Evolutionary conservation across 2,329 filamentous ascomycete genomes (phyloP).

Genomic region (Fusarium metavorans): DNA sequence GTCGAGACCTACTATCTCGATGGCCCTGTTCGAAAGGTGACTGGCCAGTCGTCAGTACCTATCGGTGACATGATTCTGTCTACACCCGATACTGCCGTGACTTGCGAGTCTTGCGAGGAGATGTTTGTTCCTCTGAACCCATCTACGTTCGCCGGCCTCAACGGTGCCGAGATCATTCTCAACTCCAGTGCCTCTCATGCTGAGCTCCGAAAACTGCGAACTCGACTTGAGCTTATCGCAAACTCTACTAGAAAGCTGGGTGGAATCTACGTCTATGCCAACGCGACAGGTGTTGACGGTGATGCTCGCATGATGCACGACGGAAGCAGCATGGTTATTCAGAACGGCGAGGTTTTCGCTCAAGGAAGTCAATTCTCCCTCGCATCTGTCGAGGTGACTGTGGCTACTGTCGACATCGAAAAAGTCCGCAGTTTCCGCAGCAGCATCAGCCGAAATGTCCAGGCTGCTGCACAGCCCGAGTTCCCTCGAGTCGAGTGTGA

Average conservation of each 20-base stretch:
- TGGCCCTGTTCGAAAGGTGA: constrained; percentile 44
- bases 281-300: constrained; percentile 33
- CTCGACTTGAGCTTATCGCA: constrained; percentile 71
- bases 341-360: constrained; percentile 54
- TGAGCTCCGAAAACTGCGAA: constrained; percentile 70
- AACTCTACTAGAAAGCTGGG: constrained; percentile 73
- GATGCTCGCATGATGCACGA: constrained; percentile 49
- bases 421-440: constrained; percentile 73
- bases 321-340: constrained; percentile 69
- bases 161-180: constrained; percentile 77
- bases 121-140: constrained; percentile 11
- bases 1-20: constrained; percentile 44
- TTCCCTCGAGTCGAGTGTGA: constrained; percentile 48
- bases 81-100: background rate
- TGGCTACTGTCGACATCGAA: constrained; percentile 77
- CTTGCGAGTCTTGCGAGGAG: background rate
- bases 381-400: constrained; percentile 55
- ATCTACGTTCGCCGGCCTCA: constrained; percentile 30
- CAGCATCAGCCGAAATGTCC: constrained; percentile 66
- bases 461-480: constrained; percentile 60
- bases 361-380: constrained; percentile 74
- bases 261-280: constrained; percentile 63
- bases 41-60: constrained; percentile 50
- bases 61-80: constrained; percentile 49
- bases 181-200: constrained; percentile 79